Conservation (phyloP, 257 asterid genomes). For the Nicotiana otophora region DNA sequence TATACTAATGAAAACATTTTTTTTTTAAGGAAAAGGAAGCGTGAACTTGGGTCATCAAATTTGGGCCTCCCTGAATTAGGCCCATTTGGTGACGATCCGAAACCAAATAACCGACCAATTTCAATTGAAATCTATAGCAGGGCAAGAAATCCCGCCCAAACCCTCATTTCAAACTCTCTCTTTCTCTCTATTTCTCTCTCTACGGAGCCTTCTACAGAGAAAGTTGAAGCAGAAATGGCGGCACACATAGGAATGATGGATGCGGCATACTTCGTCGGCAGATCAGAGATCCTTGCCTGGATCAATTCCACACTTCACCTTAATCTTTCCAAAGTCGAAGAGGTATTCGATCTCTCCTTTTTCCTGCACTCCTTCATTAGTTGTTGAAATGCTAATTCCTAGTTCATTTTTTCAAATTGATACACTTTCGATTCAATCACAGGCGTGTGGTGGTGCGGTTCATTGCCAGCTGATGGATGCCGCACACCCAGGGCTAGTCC, state of each 20-base stretch:
- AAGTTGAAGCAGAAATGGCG: conserved; percentile 38
- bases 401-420: background rate
- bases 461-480: conserved; percentile 95
- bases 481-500: conserved; percentile 76
- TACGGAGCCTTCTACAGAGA: conserved; percentile 2
- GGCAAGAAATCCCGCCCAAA: conserved; percentile 36
- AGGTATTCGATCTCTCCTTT: conserved; percentile 35
- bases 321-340: conserved; percentile 84
- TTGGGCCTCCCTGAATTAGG: background rate
- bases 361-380: background rate
- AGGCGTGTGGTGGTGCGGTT: conserved; percentile 87
- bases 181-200: background rate
- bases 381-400: background rate
- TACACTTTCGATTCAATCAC: background rate
- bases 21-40: background rate
- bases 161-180: conserved; percentile 34
- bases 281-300: conserved; percentile 86
- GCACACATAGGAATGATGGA: conserved; percentile 84
- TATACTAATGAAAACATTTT: no score
- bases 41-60: background rate
- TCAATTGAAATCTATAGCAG: background rate
- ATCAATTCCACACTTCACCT: conserved; percentile 82
- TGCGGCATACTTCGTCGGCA: conserved; percentile 82
- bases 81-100: background rate
- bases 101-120: background rate